Conservation (phyloP, 371 early-diverging fungal species). For the Rhizopus stolonifer region DNA sequence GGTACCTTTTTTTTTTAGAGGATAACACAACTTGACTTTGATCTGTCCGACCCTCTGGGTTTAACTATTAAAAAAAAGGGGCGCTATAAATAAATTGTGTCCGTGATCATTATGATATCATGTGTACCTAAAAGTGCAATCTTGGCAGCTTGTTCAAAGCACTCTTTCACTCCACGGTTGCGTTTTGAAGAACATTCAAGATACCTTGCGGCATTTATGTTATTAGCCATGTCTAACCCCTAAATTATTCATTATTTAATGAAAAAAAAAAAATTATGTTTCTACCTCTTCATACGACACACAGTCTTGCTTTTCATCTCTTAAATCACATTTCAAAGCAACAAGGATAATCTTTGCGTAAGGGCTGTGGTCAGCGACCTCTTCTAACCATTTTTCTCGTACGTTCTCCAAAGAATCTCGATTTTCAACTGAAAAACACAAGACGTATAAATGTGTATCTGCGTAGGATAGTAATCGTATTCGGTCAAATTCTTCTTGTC, state of each 20-base stretch:
- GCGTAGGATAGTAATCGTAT: slow-evolving; percentile 56
- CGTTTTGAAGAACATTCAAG: slow-evolving; percentile 58
- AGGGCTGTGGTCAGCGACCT: slow-evolving; percentile 46
- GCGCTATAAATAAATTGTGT: not conserved
- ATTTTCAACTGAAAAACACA: slow-evolving; percentile 62
- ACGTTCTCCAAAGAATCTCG: slow-evolving; percentile 62
- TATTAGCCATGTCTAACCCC: slow-evolving; percentile 48
- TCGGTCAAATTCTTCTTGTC: slow-evolving; percentile 73
- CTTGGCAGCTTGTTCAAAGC: slow-evolving; percentile 55
- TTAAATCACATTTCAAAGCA: slow-evolving; percentile 62
- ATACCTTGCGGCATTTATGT: slow-evolving; percentile 49
- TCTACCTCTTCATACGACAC: slow-evolving; percentile 50
- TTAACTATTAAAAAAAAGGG: not conserved
- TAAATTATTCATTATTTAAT: slow-evolving; percentile 9
- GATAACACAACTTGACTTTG: not conserved
- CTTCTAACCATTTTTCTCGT: slow-evolving; percentile 52
- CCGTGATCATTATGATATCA: slow-evolving; percentile 1
- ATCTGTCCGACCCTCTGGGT: not conserved
- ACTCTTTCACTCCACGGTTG: slow-evolving; percentile 53
- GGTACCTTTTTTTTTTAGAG: too few relatives aligned
- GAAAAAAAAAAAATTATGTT: not conserved
- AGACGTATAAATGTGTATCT: slow-evolving; percentile 55
- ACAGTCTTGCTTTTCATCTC: slow-evolving; percentile 41
- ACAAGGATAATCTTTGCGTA: slow-evolving; percentile 52
- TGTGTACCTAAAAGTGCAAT: slow-evolving; percentile 39